Base-by-base conservation (phyloP, 306 rosid genomes). In the Quercus suber region DNA sequence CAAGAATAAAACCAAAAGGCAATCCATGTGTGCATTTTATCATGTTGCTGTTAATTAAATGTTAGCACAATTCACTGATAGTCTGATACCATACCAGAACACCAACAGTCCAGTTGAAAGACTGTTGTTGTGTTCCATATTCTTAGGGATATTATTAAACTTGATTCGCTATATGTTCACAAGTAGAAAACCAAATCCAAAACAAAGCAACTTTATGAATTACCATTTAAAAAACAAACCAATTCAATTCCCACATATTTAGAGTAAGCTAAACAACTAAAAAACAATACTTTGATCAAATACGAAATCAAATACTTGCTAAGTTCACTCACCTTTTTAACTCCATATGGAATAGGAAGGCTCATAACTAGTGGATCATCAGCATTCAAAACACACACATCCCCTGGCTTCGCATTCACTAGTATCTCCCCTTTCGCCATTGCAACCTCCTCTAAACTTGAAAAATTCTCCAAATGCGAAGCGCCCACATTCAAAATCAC, bases 351-450 rank as follows among this genome's bases (percentile, higher is more conserved):
- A 17, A 79, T 55, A n/a, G 67, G 87, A 28, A 79, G 77, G 80
- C 71, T 70, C 83, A 79, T 75, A 30, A 83, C 83, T 15, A 79
- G 37, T 11, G 86, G 78, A 83, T 83, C 87, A 30, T 83, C 87
- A 43, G 71, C 78, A 55, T 83, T 79, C 30, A 83, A 21, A 73
- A 83, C 86, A 75, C 80, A 79, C 23, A 79, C 78, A 60, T 83
- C 83, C 74, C 87, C 83, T 2, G 80, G 78, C 63, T 52, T 21
- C 2, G 75, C 80, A 56, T 69, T 80, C 63, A 19, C 73, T 61
- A 83, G 56, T 52, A 83, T 73, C 74, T 75, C 79, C 57, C 84
- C 87, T 28, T 79, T 83, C 30, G 83, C 87, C 83, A 23, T 28
- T 9, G 75, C 81, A 28, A 79, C 30, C 30, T 83, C 83, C 75